Conservation (phyloP, 2,329 filamentous ascomycete species). For the Elsinoe australis region DNA sequence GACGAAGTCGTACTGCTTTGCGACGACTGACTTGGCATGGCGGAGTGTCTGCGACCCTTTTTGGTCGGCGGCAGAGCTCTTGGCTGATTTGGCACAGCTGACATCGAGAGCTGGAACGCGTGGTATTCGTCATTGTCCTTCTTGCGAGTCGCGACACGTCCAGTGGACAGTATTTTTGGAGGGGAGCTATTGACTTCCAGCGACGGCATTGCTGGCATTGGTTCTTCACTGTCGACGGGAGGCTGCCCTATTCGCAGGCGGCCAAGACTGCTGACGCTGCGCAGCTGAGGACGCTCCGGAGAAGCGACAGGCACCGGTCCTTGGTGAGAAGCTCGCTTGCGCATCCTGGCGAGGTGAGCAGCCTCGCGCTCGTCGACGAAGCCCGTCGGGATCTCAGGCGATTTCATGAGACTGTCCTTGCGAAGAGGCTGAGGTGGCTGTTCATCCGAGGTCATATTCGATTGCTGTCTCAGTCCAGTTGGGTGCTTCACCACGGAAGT, state of each 20-base stretch:
- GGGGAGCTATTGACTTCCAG: not conserved
- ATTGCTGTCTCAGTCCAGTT: not conserved
- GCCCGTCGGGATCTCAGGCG: not conserved
- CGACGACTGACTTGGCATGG: conserved; percentile 21
- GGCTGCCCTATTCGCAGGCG: not conserved
- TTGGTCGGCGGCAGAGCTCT: conserved; percentile 15
- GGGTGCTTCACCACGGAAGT: conserved; percentile 4
- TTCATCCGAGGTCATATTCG: not conserved
- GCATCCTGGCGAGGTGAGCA: not conserved
- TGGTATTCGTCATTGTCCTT: conserved; percentile 17
- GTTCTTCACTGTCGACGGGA: not conserved
- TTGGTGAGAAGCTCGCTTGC: conserved; percentile 14
- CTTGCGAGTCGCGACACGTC: conserved; percentile 13
- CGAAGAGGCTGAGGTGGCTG: not conserved
- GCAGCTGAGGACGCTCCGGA: conserved; percentile 3
- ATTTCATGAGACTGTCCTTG: conserved; percentile 15
- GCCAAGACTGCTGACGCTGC: conserved; percentile 8
- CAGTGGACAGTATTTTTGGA: not conserved
- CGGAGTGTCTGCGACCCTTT: conserved; percentile 15
- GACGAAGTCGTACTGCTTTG: conserved; percentile 7
- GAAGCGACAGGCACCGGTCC: not conserved
- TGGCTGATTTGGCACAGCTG: conserved; percentile 10
- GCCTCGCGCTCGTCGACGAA: conserved; percentile 1
- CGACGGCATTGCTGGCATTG: not conserved
- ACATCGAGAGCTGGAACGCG: conserved; percentile 16